These are phyloP conservation scores for Ballota nigra DNA, from an alignment of 257 asterid species.

Conservation along the genomic window DNA sequence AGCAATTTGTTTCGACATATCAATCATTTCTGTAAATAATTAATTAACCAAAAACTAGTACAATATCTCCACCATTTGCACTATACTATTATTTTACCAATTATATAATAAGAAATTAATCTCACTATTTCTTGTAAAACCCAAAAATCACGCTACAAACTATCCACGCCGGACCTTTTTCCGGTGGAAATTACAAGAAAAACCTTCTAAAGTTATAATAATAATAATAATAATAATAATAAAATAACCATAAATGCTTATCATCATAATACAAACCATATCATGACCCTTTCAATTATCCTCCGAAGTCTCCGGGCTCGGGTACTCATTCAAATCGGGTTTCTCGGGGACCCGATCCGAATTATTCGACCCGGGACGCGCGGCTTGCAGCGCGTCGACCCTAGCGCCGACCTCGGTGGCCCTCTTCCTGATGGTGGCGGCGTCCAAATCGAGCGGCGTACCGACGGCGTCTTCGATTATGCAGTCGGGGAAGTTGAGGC, in stretches of 20 bases:
- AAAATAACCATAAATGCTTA: background rate
- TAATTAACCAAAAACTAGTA: background rate
- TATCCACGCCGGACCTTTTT: constrained; percentile 19
- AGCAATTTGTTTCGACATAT: background rate
- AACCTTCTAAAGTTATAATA: background rate
- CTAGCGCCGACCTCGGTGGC: constrained; percentile 91
- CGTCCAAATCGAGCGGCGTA: constrained; percentile 47
- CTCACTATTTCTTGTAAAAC: constrained; percentile 14
- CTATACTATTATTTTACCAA: constrained; percentile 16
- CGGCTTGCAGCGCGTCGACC: constrained; percentile 68
- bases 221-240: background rate
- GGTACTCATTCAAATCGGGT: constrained; percentile 85
- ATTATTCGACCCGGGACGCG: background rate
- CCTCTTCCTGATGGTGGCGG: constrained; percentile 70
- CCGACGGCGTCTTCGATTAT: constrained; percentile 35
- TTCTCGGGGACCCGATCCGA: constrained; percentile 38
- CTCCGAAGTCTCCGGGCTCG: constrained; percentile 65
- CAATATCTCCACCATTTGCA: constrained; percentile 21
- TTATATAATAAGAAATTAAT: background rate
- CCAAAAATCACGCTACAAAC: constrained; percentile 18
- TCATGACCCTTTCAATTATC: constrained; percentile 33
- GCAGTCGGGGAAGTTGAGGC: constrained; percentile 80
- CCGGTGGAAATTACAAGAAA: constrained; percentile 18
- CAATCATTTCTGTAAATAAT: background rate
- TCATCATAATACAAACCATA: constrained; percentile 13